Percentiles rank a stretch among this genome's conserved stretches.
Conservation (phyloP, 495 filamentous ascomycete genomes). For the Penicillium arizonense region DNA sequence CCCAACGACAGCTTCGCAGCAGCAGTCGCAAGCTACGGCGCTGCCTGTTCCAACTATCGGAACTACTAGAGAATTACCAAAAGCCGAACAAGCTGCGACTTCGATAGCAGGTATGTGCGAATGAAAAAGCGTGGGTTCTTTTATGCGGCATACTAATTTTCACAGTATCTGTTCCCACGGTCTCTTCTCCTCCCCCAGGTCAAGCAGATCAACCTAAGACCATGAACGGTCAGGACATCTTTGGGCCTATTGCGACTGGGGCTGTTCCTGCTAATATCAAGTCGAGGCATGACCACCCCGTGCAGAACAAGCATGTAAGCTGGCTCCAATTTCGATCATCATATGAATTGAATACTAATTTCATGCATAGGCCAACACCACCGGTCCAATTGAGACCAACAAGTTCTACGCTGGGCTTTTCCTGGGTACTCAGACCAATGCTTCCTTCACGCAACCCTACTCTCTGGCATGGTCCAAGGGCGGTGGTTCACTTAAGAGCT, state of each 20-base stretch:
- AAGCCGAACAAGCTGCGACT: not conserved
- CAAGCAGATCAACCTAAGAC: slow-evolving; percentile 1
- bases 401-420: slow-evolving; percentile 95
- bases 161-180: slow-evolving; percentile 3
- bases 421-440: slow-evolving; percentile 66
- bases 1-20: not conserved
- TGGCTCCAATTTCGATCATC: slow-evolving; percentile 4
- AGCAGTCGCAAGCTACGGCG: not conserved
- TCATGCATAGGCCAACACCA: slow-evolving; percentile 32
- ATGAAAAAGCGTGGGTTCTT: no score
- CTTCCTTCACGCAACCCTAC: slow-evolving; percentile 85
- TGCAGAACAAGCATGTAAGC: slow-evolving; percentile 47
- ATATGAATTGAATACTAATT: slow-evolving; percentile 5
- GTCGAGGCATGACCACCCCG: slow-evolving; percentile 50
- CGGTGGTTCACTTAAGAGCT: slow-evolving; percentile 61
- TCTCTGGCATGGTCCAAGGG: slow-evolving; percentile 76
- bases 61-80: not conserved
- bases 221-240: slow-evolving; percentile 45
- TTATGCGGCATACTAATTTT: not conserved
- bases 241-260: slow-evolving; percentile 60
- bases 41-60: not conserved
- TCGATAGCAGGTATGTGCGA: not conserved
- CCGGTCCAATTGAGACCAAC: slow-evolving; percentile 69
- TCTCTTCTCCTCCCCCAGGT: not conserved
- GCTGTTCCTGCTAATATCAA: slow-evolving; percentile 54